A percentile compares a stretch with the other conserved stretches of the same genome.
phyloP scores from a whole-genome alignment of 495 filamentous ascomycete species.

The Clohesyomyces aquaticus region DNA sequence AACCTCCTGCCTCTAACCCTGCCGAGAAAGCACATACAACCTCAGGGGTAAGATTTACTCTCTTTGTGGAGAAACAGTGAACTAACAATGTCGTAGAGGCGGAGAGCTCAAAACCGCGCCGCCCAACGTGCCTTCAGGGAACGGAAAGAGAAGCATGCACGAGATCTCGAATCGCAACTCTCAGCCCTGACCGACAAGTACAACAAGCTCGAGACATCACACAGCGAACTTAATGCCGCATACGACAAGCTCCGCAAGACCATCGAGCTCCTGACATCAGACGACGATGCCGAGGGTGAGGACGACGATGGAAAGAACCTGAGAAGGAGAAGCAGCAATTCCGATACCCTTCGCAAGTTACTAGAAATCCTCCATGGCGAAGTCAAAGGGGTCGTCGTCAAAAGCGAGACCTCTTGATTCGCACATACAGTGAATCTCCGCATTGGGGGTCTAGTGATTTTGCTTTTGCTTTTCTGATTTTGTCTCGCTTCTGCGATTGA shows the following conservation, averaged over 20 bases:
- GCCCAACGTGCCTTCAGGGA: conserved; percentile 56
- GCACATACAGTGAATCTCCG: background rate
- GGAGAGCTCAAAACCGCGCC: conserved; percentile 42
- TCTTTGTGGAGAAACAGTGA: background rate
- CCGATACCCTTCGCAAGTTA: conserved; percentile 41
- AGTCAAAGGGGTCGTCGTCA: conserved; percentile 33
- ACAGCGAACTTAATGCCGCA: conserved; percentile 40
- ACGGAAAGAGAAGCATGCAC: conserved; percentile 55
- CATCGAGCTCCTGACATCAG: conserved; percentile 42
- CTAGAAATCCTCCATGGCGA: conserved; percentile 43
- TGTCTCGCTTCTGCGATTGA: conserved; percentile 4
- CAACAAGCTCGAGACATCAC: conserved; percentile 36
- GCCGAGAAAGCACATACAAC: conserved; percentile 36
- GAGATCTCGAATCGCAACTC: conserved; percentile 49
- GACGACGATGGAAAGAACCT: conserved; percentile 28
- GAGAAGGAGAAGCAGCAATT: conserved; percentile 29
- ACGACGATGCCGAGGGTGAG: conserved; percentile 37
- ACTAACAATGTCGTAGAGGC: conserved; percentile 30
- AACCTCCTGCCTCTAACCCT: conserved; percentile 9
- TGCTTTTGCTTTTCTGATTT: background rate
- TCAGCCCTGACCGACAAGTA: conserved; percentile 39
- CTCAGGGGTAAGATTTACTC: conserved; percentile 34
- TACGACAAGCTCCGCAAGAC: conserved; percentile 46
- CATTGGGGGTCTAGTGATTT: background rate
- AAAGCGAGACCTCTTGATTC: conserved; percentile 29